These are phyloP conservation scores for Aspergillus japonicus DNA, from an alignment of 2,329 filamentous ascomycete species.

Conservation along the genomic window DNA sequence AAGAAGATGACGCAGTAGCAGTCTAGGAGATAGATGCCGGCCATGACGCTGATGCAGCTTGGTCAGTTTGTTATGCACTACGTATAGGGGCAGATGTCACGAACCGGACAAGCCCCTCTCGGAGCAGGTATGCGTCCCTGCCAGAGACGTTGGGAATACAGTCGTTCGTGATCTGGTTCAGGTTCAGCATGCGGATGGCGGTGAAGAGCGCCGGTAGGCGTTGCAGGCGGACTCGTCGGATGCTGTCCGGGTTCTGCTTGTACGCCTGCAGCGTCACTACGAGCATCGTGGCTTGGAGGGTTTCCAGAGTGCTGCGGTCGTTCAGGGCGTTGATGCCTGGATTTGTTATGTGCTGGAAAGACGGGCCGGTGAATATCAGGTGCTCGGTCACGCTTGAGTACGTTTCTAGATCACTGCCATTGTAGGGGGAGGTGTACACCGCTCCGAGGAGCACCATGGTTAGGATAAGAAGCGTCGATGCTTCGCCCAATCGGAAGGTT, in stretches of 20 bases:
- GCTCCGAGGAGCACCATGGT: background rate
- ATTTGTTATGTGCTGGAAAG: background rate
- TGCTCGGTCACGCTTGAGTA: background rate
- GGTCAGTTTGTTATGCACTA: background rate
- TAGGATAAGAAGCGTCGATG: background rate
- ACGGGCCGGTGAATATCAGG: background rate
- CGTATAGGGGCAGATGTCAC: background rate
- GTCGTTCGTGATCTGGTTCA: background rate
- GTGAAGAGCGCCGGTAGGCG: background rate
- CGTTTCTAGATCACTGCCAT: background rate
- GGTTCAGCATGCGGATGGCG: background rate
- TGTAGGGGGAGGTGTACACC: background rate
- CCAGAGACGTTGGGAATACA: background rate
- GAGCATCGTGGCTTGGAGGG: background rate
- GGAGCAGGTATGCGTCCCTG: background rate
- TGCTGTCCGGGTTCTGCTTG: background rate
- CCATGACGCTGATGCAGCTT: background rate
- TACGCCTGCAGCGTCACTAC: background rate
- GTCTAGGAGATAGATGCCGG: background rate
- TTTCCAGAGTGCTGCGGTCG: background rate
- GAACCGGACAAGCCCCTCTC: background rate
- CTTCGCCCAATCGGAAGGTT: background rate
- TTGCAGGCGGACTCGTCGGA: background rate
- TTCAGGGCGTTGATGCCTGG: background rate
- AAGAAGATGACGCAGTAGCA: constrained; percentile 1